Evolutionary conservation across 129 eudicot genomes (phyloP), one percentile per base, ranked within the genome.

Genomic region (Cynara cardunculus): DNA sequence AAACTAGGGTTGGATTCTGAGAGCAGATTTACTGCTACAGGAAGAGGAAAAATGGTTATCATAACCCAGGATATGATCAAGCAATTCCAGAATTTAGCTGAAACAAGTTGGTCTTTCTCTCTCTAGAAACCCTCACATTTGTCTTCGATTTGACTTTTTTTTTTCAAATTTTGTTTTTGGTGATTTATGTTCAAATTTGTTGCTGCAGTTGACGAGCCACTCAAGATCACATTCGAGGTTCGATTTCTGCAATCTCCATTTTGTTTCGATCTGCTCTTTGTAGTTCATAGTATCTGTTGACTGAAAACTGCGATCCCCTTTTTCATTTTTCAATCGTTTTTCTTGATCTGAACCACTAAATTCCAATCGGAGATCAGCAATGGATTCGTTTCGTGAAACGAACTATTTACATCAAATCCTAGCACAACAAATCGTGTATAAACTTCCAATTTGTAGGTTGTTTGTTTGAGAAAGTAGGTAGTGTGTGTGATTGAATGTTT

Each of bases 191-290:
- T 76, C 62, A 65, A 69, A 31, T 44, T 22, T 79, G 18, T 72
- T 85, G 31, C 61, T 79, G 91, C 97, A 94, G 99, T 85, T 87
- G 94, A 89, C 61, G 97, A 92, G 84, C 83, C 92, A 83, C 88
- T 89, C 46, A 87, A 90, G 91, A 86, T 75, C 68, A 69, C 91
- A 78, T 92, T 89, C 56, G 81, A 92, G 99, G 99, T 94, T 78
- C 35, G 82, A 27, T 76, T 80, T 70, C n/a, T 79, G 28, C 19
- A 26, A 71, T 53, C 59, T 69, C 37, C 25, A 85, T 83, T 83
- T 27, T 83, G 32, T 64, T 34, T 22, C 34, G 83, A 83, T 88
- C 80, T 84, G 75, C 1, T 68, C 12, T 67, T 32, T 16, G 21
- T 46, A 64, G 71, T 65, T 72, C 19, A n/a, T 6, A 11, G 9